Conservation (phyloP, 441 rosid genomes). For the Erysimum cheiri region DNA sequence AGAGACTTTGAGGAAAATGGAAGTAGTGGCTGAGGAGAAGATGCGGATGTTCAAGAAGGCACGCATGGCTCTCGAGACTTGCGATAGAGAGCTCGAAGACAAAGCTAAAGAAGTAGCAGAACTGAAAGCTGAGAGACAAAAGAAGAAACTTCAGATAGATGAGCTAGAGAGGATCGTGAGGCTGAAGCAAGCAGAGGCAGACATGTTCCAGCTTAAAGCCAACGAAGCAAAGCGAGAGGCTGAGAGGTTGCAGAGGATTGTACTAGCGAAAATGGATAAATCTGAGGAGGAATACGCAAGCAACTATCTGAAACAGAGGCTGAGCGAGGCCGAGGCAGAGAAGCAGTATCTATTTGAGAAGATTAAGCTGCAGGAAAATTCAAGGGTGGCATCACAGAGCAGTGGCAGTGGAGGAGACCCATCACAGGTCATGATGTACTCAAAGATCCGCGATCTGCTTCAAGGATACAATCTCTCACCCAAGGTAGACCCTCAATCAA, state of each 20-base stretch:
- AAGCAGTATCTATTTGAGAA: conserved; percentile 92
- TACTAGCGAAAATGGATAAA: conserved; percentile 84
- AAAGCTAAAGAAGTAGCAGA: conserved; percentile 86
- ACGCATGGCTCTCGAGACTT: conserved; percentile 71
- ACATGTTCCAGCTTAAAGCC: conserved; percentile 97
- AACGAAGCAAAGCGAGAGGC: conserved; percentile 89
- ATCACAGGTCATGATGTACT: conserved; percentile 66
- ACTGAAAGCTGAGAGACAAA: conserved; percentile 71
- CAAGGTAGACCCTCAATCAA: conserved; percentile 58
- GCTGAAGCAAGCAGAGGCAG: conserved; percentile 95
- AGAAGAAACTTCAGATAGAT: conserved; percentile 82
- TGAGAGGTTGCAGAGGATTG: conserved; percentile 86
- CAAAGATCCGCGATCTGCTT: conserved; percentile 68
- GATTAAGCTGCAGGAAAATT: conserved; percentile 84
- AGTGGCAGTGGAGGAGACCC: conserved; percentile 82
- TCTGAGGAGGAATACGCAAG: conserved; percentile 95
- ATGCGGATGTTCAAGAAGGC: conserved; percentile 92
- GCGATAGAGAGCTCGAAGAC: conserved; percentile 89
- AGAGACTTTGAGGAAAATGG: conserved; percentile 92
- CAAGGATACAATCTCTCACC: conserved; percentile 50
- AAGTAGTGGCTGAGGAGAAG: conserved; percentile 89
- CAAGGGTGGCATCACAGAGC: conserved; percentile 64
- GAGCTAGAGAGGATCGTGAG: conserved; percentile 91
- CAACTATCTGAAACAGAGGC: conserved; percentile 81
- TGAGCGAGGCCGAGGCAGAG: conserved; percentile 97